A percentile compares a stretch with the other conserved stretches of the same genome.
These are phyloP conservation scores for Trichoderma guizhouense DNA, from an alignment of 2,329 filamentous ascomycete species.

Conservation along the genomic window DNA sequence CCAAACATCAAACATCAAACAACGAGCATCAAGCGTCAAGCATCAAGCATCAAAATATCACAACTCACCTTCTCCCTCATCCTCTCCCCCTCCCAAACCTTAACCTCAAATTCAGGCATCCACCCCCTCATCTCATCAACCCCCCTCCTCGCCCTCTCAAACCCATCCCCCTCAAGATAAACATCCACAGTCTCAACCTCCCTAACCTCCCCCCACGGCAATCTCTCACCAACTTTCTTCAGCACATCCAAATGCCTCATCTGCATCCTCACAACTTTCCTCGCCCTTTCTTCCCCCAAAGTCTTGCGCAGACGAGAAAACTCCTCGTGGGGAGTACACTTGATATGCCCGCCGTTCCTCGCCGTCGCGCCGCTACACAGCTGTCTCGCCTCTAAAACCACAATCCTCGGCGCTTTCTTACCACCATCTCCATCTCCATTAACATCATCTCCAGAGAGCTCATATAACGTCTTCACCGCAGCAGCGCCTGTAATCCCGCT, in stretches of 20 bases:
- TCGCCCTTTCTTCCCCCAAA: conserved; percentile 37
- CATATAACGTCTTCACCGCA: conserved; percentile 27
- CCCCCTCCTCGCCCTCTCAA: conserved; percentile 31
- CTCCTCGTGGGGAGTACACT: conserved; percentile 42
- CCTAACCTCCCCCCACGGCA: conserved; percentile 40
- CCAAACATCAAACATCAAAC: no score
- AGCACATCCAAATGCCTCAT: conserved; percentile 40
- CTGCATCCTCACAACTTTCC: conserved; percentile 42
- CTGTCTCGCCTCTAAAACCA: conserved; percentile 50
- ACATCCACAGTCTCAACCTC: conserved; percentile 48
- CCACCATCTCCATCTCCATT: not conserved
- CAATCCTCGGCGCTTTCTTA: conserved; percentile 26
- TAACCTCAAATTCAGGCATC: conserved; percentile 40
- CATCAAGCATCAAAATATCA: no score
- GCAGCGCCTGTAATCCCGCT: conserved; percentile 51
- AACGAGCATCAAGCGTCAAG: no score
- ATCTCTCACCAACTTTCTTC: conserved; percentile 35
- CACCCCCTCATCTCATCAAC: conserved; percentile 35
- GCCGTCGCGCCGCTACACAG: conserved; percentile 52
- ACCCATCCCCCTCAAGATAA: conserved; percentile 37
- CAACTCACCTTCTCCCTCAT: conserved; percentile 31
- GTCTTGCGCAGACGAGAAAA: conserved; percentile 34
- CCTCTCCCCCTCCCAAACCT: conserved; percentile 33
- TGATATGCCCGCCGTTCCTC: conserved; percentile 52
- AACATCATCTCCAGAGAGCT: not conserved